A percentile compares a stretch with the other conserved stretches of the same genome.
phyloP scores from a whole-genome alignment of 441 rosid species.

The Capsella rubella region DNA sequence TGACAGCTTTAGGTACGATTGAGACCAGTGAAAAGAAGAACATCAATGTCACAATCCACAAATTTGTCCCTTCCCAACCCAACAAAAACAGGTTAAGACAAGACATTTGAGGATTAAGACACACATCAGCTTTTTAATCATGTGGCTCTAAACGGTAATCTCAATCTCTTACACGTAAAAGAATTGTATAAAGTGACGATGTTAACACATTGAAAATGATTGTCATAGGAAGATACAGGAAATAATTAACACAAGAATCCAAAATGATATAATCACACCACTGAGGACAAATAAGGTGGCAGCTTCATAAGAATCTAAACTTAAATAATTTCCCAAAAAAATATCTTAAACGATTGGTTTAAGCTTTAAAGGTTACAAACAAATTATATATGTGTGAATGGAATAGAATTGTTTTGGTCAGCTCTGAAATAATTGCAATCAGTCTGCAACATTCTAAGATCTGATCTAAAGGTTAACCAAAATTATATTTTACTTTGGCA shows the following conservation, averaged over 20 bases:
- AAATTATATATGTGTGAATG: constrained; percentile 8
- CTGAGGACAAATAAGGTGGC: background rate
- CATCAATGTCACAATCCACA: background rate
- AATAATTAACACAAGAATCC: constrained; percentile 18
- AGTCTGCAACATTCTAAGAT: constrained; percentile 43
- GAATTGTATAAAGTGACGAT: constrained; percentile 26
- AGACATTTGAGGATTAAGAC: constrained; percentile 28
- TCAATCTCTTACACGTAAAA: constrained; percentile 6
- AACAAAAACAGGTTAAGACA: constrained; percentile 20
- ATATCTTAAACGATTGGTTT: background rate
- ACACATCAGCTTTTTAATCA: constrained; percentile 11
- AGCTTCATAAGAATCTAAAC: constrained; percentile 25
- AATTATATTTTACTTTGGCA: constrained; percentile 27
- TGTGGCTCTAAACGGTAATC: constrained; percentile 9
- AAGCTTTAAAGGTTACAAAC: background rate
- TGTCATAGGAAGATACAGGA: constrained; percentile 2
- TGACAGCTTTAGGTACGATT: constrained; percentile 29
- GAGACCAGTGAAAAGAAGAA: constrained; percentile 45
- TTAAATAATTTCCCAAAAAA: background rate
- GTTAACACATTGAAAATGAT: constrained; percentile 7
- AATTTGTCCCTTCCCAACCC: constrained; percentile 35
- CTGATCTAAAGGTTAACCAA: constrained; percentile 25
- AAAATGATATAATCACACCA: constrained; percentile 2
- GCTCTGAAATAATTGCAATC: constrained; percentile 33
- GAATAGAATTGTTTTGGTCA: constrained; percentile 26